A percentile compares a stretch with the other conserved stretches of the same genome.
Conservation (phyloP, 129 eudicot species). For the Artemisia tridentata region DNA sequence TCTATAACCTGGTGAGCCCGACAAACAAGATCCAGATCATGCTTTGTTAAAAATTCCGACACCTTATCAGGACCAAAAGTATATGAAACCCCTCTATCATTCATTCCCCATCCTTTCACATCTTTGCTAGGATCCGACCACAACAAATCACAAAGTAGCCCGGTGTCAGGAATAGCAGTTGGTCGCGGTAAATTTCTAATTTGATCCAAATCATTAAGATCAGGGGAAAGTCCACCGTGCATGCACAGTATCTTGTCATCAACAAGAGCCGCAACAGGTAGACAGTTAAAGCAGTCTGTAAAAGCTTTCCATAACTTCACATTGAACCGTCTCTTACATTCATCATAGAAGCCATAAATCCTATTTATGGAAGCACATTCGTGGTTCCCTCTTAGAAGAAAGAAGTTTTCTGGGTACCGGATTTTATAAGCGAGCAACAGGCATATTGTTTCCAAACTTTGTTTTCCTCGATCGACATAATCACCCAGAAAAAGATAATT, state of each 20-base stretch:
- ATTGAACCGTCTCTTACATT: slow-evolving; percentile 81
- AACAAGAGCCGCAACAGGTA: slow-evolving; percentile 82
- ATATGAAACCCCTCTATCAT: slow-evolving; percentile 83
- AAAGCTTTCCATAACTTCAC: slow-evolving; percentile 86
- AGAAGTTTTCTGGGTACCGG: slow-evolving; percentile 75
- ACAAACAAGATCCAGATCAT: slow-evolving; percentile 85
- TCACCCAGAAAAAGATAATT: slow-evolving; percentile 84
- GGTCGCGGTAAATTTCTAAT: slow-evolving; percentile 74
- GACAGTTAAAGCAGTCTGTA: slow-evolving; percentile 79
- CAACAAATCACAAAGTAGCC: slow-evolving; percentile 81
- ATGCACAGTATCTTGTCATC: slow-evolving; percentile 91
- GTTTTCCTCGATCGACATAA: slow-evolving; percentile 82
- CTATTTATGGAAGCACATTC: slow-evolving; percentile 85
- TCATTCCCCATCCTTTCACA: slow-evolving; percentile 93
- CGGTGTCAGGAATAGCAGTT: slow-evolving; percentile 75
- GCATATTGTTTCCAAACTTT: slow-evolving; percentile 87
- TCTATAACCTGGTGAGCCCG: slow-evolving; percentile 81
- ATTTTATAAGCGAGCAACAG: slow-evolving; percentile 82
- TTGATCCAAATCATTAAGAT: slow-evolving; percentile 63
- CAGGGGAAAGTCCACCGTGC: slow-evolving; percentile 96
- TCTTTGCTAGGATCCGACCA: slow-evolving; percentile 91
- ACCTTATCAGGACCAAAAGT: slow-evolving; percentile 94
- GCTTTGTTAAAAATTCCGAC: slow-evolving; percentile 68
- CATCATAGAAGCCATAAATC: slow-evolving; percentile 83
- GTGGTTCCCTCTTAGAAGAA: slow-evolving; percentile 82